Conservation (phyloP, 2,329 filamentous ascomycete species). For the Colletotrichum endophyticum region DNA sequence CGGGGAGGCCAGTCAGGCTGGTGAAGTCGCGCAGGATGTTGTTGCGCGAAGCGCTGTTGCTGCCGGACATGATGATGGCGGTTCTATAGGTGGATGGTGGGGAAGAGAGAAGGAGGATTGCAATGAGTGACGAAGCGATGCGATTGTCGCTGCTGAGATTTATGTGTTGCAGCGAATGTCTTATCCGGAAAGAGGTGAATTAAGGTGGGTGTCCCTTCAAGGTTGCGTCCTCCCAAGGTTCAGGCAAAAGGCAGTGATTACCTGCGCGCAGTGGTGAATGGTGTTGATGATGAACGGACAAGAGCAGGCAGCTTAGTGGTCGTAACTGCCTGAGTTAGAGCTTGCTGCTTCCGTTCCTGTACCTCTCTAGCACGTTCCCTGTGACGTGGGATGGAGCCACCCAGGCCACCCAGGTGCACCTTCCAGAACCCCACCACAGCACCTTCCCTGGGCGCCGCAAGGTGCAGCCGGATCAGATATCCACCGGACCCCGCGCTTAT, state of each 20-base stretch:
- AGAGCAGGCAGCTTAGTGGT: slow-evolving; percentile 15
- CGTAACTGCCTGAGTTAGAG: slow-evolving; percentile 11
- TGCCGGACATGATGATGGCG: slow-evolving; percentile 14
- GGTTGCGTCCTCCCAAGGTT: neutral
- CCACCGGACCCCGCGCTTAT: neutral
- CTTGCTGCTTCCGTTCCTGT: slow-evolving; percentile 8
- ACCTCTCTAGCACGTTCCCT: slow-evolving; percentile 15
- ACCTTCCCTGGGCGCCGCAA: neutral
- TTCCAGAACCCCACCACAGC: neutral
- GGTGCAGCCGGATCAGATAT: neutral
- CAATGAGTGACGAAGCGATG: neutral
- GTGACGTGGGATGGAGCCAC: slow-evolving; percentile 17
- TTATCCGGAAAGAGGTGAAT: neutral
- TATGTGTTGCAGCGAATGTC: neutral
- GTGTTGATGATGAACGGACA: neutral
- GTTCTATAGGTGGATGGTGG: neutral
- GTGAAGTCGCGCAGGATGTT: slow-evolving; percentile 19
- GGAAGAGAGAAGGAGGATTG: neutral
- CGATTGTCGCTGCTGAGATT: neutral
- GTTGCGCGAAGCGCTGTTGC: slow-evolving; percentile 20
- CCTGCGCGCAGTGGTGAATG: neutral
- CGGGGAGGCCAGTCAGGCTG: slow-evolving; percentile 10
- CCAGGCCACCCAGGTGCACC: neutral
- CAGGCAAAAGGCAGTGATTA: neutral
- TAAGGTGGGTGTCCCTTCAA: neutral